These are phyloP conservation scores for Tolypocladium tropicale DNA, from an alignment of 2,329 filamentous ascomycete species.

Conservation along the genomic window DNA sequence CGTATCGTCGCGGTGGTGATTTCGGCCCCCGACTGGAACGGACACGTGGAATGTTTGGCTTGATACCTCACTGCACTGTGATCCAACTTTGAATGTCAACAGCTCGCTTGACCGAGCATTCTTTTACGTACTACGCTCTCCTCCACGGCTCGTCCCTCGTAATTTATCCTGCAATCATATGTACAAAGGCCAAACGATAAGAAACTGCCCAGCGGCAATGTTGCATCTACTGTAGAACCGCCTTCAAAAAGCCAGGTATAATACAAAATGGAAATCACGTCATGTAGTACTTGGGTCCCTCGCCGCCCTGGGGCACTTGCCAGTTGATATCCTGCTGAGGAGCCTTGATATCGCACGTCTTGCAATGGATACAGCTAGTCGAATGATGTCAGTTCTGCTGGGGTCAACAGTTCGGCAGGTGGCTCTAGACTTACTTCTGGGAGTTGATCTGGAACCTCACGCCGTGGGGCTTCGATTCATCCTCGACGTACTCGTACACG, in stretches of 20 bases:
- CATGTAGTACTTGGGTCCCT: constrained; percentile 63
- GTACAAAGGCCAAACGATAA: not conserved
- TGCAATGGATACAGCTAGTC: constrained; percentile 90
- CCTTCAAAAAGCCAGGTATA: not conserved
- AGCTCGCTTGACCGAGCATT: not conserved
- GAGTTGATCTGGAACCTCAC: constrained; percentile 96
- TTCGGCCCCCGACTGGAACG: constrained; percentile 4
- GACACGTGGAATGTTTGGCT: constrained; percentile 5
- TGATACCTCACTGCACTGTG: not conserved
- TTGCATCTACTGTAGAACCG: not conserved
- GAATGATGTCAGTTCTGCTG: not conserved
- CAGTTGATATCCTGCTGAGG: constrained; percentile 96
- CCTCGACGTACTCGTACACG: constrained; percentile 97
- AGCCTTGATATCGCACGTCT: constrained; percentile 98
- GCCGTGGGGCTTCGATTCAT: constrained; percentile 73
- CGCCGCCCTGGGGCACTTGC: constrained; percentile 89
- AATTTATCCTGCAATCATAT: not conserved
- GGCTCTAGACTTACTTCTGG: constrained; percentile 66
- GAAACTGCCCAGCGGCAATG: not conserved
- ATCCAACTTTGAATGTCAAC: not conserved
- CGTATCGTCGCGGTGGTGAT: not conserved
- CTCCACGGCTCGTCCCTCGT: not conserved
- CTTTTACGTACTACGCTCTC: not conserved
- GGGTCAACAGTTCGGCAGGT: constrained; percentile 1
- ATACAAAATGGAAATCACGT: constrained; percentile 26